Evolutionary conservation across 2,329 filamentous ascomycete genomes (phyloP).

Genomic region (Pyrenochaeta sp.): DNA sequence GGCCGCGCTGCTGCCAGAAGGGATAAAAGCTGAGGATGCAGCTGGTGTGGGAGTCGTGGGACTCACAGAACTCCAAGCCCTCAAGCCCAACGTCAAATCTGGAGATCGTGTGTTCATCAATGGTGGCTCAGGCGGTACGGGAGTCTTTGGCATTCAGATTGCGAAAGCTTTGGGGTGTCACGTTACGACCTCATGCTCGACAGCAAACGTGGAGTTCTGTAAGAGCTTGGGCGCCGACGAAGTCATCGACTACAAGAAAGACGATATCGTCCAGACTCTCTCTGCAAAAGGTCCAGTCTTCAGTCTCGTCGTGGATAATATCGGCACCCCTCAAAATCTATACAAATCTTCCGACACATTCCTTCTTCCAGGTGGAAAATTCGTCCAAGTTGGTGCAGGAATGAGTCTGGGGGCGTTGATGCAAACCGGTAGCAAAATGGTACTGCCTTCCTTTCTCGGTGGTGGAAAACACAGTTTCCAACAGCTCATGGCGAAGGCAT

Average conservation of each 20-base stretch:
- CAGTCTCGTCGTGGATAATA: slow-evolving; percentile 65
- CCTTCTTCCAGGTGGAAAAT: slow-evolving; percentile 58
- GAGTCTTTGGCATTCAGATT: slow-evolving; percentile 68
- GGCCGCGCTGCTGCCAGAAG: slow-evolving; percentile 33
- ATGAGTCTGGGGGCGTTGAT: slow-evolving; percentile 29
- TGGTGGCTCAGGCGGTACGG: slow-evolving; percentile 68
- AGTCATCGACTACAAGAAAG: slow-evolving; percentile 66
- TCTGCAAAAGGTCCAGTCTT: slow-evolving; percentile 59
- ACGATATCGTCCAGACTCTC: slow-evolving; percentile 58
- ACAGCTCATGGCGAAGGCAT: slow-evolving; percentile 48
- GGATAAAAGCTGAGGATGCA: slow-evolving; percentile 41
- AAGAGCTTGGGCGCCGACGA: slow-evolving; percentile 68
- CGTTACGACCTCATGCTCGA: slow-evolving; percentile 67
- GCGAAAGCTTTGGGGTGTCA: slow-evolving; percentile 67
- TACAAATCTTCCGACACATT: slow-evolving; percentile 63
- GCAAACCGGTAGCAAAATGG: slow-evolving; percentile 46
- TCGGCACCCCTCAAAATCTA: slow-evolving; percentile 59
- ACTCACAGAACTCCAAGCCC: slow-evolving; percentile 49
- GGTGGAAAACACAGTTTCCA: slow-evolving; percentile 58
- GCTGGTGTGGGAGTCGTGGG: slow-evolving; percentile 48
- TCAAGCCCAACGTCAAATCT: slow-evolving; percentile 46
- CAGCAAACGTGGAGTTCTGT: slow-evolving; percentile 64
- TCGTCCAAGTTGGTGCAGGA: slow-evolving; percentile 44
- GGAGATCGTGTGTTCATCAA: slow-evolving; percentile 68
- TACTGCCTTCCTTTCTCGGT: slow-evolving; percentile 58